phyloP scores from a whole-genome alignment of 768 basidiomycete genomes.

The Lentinula guzmanii region DNA sequence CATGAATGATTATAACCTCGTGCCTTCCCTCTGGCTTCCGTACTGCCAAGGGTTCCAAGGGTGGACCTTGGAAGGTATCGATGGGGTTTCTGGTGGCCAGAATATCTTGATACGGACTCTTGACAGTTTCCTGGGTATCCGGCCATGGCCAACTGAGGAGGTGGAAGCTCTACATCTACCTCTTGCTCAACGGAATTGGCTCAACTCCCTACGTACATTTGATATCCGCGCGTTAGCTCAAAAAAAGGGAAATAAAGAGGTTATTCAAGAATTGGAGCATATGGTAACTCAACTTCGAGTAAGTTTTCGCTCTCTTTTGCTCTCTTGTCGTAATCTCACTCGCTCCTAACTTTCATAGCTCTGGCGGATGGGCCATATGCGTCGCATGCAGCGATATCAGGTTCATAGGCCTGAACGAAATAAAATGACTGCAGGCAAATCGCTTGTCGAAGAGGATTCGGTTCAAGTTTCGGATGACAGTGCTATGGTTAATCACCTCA shows the following conservation, averaged over 20 bases:
- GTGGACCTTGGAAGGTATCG: constrained; percentile 11
- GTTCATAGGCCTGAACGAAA: neutral
- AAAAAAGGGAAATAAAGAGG: neutral
- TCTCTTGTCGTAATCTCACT: neutral
- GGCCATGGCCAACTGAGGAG: constrained; percentile 9
- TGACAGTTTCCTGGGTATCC: constrained; percentile 11
- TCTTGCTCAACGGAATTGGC: constrained; percentile 9
- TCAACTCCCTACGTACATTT: constrained; percentile 3
- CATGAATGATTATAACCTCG: constrained; percentile 9
- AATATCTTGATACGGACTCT: constrained; percentile 8
- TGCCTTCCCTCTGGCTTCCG: constrained; percentile 9
- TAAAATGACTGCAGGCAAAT: constrained; percentile 7
- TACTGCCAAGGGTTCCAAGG: constrained; percentile 12
- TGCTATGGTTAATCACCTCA: constrained; percentile 1
- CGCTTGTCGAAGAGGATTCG: neutral
- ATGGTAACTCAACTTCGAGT: constrained; percentile 7
- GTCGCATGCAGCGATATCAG: constrained; percentile 5
- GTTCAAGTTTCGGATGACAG: neutral
- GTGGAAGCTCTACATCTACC: constrained; percentile 11
- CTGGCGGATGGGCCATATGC: constrained; percentile 7
- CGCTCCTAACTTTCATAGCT: neutral
- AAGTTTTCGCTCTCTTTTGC: neutral
- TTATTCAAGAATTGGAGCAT: neutral
- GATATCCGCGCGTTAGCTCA: constrained; percentile 3
- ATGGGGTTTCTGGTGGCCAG: constrained; percentile 12